Percentiles rank a stretch among this genome's conserved stretches.
Conservation (phyloP, 2,329 filamentous ascomycete species). For the Botrytis sinoallii region DNA sequence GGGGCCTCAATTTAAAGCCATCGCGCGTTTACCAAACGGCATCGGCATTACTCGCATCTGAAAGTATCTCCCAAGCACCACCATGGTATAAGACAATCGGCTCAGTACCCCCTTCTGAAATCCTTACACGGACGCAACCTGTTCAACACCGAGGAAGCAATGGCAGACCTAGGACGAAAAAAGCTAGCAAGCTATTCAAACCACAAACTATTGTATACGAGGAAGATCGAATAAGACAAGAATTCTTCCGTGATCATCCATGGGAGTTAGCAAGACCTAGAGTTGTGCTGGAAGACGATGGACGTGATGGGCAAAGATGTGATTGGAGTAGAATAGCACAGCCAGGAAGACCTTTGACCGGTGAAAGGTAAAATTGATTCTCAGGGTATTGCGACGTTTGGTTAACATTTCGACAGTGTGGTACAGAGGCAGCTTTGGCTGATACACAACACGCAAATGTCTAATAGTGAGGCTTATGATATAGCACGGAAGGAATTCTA, state of each 20-base stretch:
- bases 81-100: slow-evolving; percentile 38
- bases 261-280: slow-evolving; percentile 93
- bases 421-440: slow-evolving; percentile 89
- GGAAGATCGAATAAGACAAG: slow-evolving; percentile 75
- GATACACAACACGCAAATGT: slow-evolving; percentile 62
- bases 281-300: slow-evolving; percentile 79
- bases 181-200: slow-evolving; percentile 73
- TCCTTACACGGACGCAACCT: slow-evolving; percentile 52
- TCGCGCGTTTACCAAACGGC: slow-evolving; percentile 49
- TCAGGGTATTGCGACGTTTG: not conserved
- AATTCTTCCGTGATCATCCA: slow-evolving; percentile 91
- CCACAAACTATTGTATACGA: slow-evolving; percentile 75
- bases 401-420: slow-evolving; percentile 57
- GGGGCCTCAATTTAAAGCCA: slow-evolving; percentile 40
- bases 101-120: slow-evolving; percentile 53
- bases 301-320: slow-evolving; percentile 70
- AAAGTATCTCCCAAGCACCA: slow-evolving; percentile 39
- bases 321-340: slow-evolving; percentile 81
- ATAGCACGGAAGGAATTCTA: slow-evolving; percentile 88
- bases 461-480: slow-evolving; percentile 75
- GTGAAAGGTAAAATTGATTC: slow-evolving; percentile 65
- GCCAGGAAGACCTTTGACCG: slow-evolving; percentile 70
- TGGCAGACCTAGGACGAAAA: slow-evolving; percentile 45
- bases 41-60: slow-evolving; percentile 44
- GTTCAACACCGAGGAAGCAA: slow-evolving; percentile 43